phyloP scores from a whole-genome alignment of 164 flowering plant species.

The Chimonanthus praecox region DNA sequence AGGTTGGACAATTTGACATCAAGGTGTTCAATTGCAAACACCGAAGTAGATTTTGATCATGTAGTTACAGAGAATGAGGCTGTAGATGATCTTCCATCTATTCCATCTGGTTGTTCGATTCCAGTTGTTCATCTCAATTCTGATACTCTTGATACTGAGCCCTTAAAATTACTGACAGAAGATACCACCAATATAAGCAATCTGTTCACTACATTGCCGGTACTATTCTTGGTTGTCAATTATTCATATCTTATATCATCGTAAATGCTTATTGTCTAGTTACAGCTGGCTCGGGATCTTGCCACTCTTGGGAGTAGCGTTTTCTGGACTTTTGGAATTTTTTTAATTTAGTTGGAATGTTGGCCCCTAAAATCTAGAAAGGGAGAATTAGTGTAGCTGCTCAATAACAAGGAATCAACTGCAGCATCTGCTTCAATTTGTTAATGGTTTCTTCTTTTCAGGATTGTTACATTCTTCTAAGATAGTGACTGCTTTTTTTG shows the following conservation, averaged over 20 bases:
- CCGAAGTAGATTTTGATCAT: constrained; percentile 38
- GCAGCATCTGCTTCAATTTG: background rate
- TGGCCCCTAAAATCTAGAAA: background rate
- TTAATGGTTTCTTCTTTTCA: background rate
- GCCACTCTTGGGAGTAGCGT: background rate
- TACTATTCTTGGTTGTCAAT: constrained; percentile 16
- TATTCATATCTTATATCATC: background rate
- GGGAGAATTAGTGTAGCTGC: background rate
- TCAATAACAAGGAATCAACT: background rate
- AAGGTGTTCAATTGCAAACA: constrained; percentile 50
- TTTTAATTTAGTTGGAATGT: too few species aligned
- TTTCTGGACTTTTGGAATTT: background rate
- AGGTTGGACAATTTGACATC: constrained; percentile 36
- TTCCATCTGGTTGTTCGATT: constrained; percentile 35
- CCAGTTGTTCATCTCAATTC: constrained; percentile 54
- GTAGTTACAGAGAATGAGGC: constrained; percentile 38
- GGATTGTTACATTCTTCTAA: background rate
- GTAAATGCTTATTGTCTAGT: background rate
- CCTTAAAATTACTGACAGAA: constrained; percentile 47
- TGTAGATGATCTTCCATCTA: constrained; percentile 31
- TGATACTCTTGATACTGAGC: constrained; percentile 48
- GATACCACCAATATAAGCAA: constrained; percentile 41
- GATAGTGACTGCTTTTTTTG: background rate
- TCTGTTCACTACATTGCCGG: constrained; percentile 74
- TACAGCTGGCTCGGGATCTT: background rate